Evolutionary conservation across 805 yeast genomes (phyloP).

Genomic region (Cyberlindnera nakhonratchasimensis): DNA sequence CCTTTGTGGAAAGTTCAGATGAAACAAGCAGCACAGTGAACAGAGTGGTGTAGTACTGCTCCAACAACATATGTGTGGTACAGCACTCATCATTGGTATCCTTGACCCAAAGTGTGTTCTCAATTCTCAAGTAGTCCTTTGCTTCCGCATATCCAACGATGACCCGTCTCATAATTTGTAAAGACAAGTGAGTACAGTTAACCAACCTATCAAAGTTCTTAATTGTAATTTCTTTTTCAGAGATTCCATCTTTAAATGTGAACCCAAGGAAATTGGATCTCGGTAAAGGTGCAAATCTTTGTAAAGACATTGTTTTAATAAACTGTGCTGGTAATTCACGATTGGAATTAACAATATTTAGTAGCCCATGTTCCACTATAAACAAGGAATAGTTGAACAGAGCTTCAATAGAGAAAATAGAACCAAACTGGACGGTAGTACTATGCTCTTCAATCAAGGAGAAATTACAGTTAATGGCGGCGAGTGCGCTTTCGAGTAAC

Average conservation of each 20-base stretch:
- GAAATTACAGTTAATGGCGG: conserved; percentile 15
- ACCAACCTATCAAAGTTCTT: conserved; percentile 18
- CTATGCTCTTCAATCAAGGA: conserved; percentile 14
- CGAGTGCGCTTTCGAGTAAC: conserved; percentile 14
- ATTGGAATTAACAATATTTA: conserved; percentile 17
- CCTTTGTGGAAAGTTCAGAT: conserved; percentile 19
- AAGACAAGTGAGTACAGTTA: conserved; percentile 12
- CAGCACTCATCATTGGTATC: conserved; percentile 14
- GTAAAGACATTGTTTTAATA: conserved; percentile 11
- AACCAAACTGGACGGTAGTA: conserved; percentile 21
- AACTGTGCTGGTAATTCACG: conserved; percentile 12
- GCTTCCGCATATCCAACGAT: conserved; percentile 5
- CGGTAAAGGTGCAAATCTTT: conserved; percentile 27
- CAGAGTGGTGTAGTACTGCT: conserved; percentile 17
- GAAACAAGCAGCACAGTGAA: conserved; percentile 13
- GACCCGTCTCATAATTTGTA: conserved; percentile 11
- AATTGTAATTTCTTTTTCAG: conserved; percentile 13
- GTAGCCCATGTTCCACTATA: conserved; percentile 16
- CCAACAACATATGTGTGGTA: conserved; percentile 11
- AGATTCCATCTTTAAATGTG: conserved; percentile 1
- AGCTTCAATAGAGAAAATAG: conserved; percentile 20
- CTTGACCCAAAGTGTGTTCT: conserved; percentile 6
- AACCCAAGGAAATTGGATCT: conserved; percentile 24
- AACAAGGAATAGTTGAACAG: conserved; percentile 17
- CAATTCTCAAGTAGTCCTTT: conserved; percentile 6